These are phyloP conservation scores for Planoprotostelium fungivorum DNA, from an alignment of 78 protist genomes.

Conservation along the genomic window DNA sequence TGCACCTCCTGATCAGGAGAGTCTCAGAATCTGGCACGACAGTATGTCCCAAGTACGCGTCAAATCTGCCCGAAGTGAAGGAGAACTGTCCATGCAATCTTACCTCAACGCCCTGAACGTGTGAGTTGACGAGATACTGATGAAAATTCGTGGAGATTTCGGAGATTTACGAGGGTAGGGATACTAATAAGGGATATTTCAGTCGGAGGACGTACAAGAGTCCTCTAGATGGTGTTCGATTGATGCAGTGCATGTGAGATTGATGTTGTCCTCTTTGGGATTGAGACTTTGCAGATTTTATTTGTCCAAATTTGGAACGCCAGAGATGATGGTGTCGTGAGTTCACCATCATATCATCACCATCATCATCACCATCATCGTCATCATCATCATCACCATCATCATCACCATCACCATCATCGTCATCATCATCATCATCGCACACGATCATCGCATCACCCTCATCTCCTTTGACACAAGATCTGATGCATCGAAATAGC, in stretches of 20 bases:
- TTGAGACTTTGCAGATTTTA: background rate
- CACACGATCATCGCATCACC: constrained; percentile 8
- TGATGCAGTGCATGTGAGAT: background rate
- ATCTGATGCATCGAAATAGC: constrained; percentile 33
- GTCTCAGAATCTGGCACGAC: constrained; percentile 24
- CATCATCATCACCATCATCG: constrained; percentile 1
- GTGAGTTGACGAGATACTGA: too few species aligned
- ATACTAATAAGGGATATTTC: background rate
- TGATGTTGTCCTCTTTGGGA: background rate
- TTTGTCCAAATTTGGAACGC: background rate
- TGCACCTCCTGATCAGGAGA: constrained; percentile 33
- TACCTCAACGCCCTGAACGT: background rate
- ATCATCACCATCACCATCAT: background rate
- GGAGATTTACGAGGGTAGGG: background rate
- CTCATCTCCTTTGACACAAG: constrained; percentile 27
- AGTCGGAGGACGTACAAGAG: background rate
- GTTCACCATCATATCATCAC: constrained; percentile 5
- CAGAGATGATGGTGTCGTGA: background rate
- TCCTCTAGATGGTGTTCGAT: background rate
- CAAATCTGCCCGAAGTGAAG: background rate
- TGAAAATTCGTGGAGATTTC: background rate
- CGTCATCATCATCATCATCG: background rate
- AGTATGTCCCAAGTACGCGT: background rate
- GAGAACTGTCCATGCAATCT: background rate
- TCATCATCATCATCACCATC: background rate